phyloP scores from a whole-genome alignment of 768 basidiomycete genomes.

The Kwoniella europaea region DNA sequence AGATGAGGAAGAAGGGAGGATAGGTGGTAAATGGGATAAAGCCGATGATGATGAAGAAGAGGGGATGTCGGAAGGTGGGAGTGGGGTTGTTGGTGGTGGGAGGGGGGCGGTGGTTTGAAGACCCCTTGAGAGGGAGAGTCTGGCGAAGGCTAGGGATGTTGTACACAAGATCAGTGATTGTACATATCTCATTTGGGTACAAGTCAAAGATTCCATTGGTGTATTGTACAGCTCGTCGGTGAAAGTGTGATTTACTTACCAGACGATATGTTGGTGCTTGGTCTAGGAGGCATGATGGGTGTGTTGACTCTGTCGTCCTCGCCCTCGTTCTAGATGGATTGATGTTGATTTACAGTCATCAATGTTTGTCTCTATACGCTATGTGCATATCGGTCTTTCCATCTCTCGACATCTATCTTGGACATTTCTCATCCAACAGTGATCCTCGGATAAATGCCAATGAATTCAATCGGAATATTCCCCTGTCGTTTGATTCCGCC shows the following conservation, averaged over 20 bases:
- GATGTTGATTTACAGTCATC: too few relatives aligned
- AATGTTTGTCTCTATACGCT: too few relatives aligned
- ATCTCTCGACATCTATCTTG: background rate
- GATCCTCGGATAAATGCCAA: slow-evolving; percentile 3
- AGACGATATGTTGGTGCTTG: slow-evolving; percentile 7
- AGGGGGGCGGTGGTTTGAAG: slow-evolving; percentile 48
- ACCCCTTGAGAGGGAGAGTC: slow-evolving; percentile 21
- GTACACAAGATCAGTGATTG: background rate
- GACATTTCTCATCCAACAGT: background rate
- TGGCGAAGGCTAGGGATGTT: slow-evolving; percentile 15
- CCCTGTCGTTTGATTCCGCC: background rate
- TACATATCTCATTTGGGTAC: background rate
- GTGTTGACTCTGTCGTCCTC: background rate
- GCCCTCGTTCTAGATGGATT: too few relatives aligned
- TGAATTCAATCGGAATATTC: background rate
- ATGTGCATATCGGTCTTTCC: background rate
- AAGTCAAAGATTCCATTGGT: background rate
- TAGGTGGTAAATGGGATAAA: slow-evolving; percentile 36
- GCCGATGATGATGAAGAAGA: slow-evolving; percentile 24
- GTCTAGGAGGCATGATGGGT: background rate
- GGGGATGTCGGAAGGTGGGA: slow-evolving; percentile 25
- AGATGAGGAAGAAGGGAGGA: slow-evolving; percentile 32
- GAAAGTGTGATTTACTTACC: background rate
- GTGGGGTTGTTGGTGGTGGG: slow-evolving; percentile 35
- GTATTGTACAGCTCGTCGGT: slow-evolving; percentile 9